Evolutionary conservation across 2,329 filamentous ascomycete species (phyloP).

Genomic region (Colletotrichum sp.): DNA sequence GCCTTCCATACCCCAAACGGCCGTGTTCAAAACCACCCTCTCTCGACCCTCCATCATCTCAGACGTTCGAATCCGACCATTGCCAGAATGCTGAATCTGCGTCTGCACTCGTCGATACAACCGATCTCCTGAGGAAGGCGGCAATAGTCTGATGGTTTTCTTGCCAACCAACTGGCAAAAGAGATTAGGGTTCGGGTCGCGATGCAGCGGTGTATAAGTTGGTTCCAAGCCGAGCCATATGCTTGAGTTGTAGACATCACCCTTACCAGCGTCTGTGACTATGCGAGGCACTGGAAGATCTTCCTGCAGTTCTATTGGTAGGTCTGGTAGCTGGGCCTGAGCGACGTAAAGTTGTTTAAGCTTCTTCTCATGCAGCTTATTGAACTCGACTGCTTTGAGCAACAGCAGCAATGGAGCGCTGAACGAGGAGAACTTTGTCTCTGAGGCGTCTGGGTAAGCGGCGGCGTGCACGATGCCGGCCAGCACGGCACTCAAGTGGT

Average conservation of each 20-base stretch:
- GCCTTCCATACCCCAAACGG: slow-evolving; percentile 66
- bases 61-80: slow-evolving; percentile 67
- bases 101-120: slow-evolving; percentile 64
- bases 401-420: slow-evolving; percentile 70
- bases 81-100: slow-evolving; percentile 40
- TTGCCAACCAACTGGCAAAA: slow-evolving; percentile 81
- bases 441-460: slow-evolving; percentile 23
- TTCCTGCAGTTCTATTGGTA: slow-evolving; percentile 65
- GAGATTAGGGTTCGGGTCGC: slow-evolving; percentile 92
- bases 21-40: slow-evolving; percentile 66
- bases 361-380: slow-evolving; percentile 29
- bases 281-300: slow-evolving; percentile 74
- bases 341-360: slow-evolving; percentile 76
- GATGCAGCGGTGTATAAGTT: slow-evolving; percentile 88
- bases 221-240: slow-evolving; percentile 88
- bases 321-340: slow-evolving; percentile 73
- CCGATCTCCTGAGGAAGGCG: slow-evolving; percentile 64
- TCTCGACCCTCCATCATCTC: slow-evolving; percentile 93
- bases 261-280: slow-evolving; percentile 68
- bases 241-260: slow-evolving; percentile 86
- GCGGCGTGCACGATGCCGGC: slow-evolving; percentile 33
- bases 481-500: slow-evolving; percentile 33
- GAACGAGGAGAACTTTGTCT: slow-evolving; percentile 57
- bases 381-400: slow-evolving; percentile 59
- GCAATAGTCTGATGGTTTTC: slow-evolving; percentile 77